phyloP scores from a whole-genome alignment of 2,329 filamentous ascomycete species.

The Microcyclosporella mali region DNA sequence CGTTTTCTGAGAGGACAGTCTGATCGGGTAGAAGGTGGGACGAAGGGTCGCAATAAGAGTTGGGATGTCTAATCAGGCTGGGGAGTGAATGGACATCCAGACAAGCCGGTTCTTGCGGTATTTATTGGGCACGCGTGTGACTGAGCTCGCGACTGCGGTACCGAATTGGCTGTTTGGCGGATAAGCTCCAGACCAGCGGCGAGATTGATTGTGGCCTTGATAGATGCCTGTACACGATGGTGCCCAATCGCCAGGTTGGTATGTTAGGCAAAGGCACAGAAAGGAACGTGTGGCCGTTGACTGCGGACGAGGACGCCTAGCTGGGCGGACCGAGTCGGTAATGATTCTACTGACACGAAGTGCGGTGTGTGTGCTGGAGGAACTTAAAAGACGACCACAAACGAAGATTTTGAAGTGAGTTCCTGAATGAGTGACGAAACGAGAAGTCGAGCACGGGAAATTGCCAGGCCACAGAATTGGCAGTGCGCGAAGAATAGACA shows the following conservation, averaged over 20 bases:
- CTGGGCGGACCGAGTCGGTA: no score
- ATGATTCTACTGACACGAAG: conserved; percentile 1
- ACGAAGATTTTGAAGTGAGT: conserved; percentile 15
- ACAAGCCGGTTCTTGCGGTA: neutral
- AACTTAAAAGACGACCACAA: conserved; percentile 3
- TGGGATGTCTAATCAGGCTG: no score
- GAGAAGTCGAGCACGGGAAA: conserved; percentile 10
- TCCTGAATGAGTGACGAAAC: conserved; percentile 22
- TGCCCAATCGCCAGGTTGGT: conserved; percentile 16
- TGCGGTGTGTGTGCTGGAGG: conserved; percentile 1
- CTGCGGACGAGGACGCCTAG: no score
- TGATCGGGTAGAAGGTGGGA: no score
- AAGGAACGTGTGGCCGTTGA: no score
- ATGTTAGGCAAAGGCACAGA: conserved; percentile 1
- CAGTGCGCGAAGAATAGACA: conserved; percentile 18
- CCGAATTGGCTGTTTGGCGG: conserved; percentile 8
- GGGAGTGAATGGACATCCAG: no score
- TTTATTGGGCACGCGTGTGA: neutral
- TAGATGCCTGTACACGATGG: conserved; percentile 18
- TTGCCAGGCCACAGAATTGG: conserved; percentile 15
- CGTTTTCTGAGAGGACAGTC: conserved; percentile 3
- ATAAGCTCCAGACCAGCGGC: conserved; percentile 9
- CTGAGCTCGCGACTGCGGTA: neutral
- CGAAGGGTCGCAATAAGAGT: no score
- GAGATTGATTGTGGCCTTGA: conserved; percentile 16